Percentiles rank a stretch among this genome's conserved stretches.
Conservation (phyloP, 495 filamentous ascomycete species). For the Podospora conica region DNA sequence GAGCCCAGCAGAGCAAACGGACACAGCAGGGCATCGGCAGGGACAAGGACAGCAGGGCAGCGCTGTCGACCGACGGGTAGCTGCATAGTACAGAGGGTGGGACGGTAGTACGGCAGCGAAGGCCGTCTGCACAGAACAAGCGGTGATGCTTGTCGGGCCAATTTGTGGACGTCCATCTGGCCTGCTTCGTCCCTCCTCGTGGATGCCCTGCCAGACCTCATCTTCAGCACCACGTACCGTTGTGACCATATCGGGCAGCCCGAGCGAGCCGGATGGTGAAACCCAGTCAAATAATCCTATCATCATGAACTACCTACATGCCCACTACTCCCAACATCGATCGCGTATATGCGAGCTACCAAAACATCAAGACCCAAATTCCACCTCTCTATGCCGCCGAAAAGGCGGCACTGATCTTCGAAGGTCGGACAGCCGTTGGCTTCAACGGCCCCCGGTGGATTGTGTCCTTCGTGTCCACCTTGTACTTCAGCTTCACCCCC, state of each 20-base stretch:
- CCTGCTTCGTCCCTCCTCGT: neutral
- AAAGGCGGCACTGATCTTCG: constrained; percentile 3
- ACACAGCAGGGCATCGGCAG: no score
- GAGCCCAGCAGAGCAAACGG: neutral
- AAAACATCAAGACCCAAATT: neutral
- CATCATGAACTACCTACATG: neutral
- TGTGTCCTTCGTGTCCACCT: constrained; percentile 55
- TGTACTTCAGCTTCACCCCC: constrained; percentile 52
- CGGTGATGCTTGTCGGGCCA: neutral
- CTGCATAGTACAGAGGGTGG: constrained; percentile 9
- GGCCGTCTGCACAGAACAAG: neutral
- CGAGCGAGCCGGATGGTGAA: neutral
- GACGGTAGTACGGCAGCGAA: constrained; percentile 5
- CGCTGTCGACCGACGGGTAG: neutral
- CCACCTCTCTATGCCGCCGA: neutral
- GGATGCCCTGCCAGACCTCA: neutral
- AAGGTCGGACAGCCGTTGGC: constrained; percentile 14
- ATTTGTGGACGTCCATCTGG: neutral
- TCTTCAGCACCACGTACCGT: neutral
- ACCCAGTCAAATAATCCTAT: neutral
- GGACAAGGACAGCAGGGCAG: neutral
- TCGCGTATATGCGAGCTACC: neutral
- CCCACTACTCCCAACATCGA: neutral
- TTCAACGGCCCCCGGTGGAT: constrained; percentile 38
- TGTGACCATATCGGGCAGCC: neutral